Percentiles rank a stretch among this genome's conserved stretches.
These are phyloP conservation scores for Ophiostoma ips DNA, from an alignment of 2,329 filamentous ascomycete species.

Conservation along the genomic window DNA sequence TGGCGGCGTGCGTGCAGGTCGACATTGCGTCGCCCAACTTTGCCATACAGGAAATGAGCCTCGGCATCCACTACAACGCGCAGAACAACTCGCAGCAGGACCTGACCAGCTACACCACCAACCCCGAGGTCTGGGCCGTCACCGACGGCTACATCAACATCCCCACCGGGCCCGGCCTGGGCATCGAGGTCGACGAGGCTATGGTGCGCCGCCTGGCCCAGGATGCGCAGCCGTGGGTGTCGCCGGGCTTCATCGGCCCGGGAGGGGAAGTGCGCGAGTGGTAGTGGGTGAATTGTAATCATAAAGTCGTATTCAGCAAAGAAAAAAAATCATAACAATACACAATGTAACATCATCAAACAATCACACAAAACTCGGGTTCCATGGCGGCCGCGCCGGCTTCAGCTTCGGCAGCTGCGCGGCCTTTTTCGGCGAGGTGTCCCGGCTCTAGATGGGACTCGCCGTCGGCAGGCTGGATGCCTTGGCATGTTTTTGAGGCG, in stretches of 20 bases:
- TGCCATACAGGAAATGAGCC: constrained; percentile 54
- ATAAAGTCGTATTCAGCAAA: background rate
- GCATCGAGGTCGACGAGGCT: constrained; percentile 52
- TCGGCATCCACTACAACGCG: constrained; percentile 58
- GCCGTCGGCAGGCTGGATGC: background rate
- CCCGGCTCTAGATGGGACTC: background rate
- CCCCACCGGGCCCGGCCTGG: constrained; percentile 38
- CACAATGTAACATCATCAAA: background rate
- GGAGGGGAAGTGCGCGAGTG: constrained; percentile 46
- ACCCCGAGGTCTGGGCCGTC: constrained; percentile 38
- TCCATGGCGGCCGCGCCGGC: background rate
- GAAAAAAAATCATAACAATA: background rate
- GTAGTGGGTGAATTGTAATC: constrained; percentile 23
- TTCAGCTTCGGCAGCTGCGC: background rate
- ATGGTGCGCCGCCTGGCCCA: constrained; percentile 38
- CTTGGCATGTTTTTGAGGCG: constrained; percentile 1
- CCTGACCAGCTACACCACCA: constrained; percentile 45
- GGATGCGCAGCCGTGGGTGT: constrained; percentile 38
- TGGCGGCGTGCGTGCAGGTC: constrained; percentile 52
- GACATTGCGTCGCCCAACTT: constrained; percentile 42
- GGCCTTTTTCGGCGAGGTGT: background rate
- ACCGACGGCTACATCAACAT: constrained; percentile 42
- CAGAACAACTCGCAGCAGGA: constrained; percentile 32
- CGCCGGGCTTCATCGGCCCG: constrained; percentile 42
- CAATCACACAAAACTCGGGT: background rate